Evolutionary conservation across 257 asterid genomes (phyloP).

Genomic region (Solanum ahanhuiri): DNA sequence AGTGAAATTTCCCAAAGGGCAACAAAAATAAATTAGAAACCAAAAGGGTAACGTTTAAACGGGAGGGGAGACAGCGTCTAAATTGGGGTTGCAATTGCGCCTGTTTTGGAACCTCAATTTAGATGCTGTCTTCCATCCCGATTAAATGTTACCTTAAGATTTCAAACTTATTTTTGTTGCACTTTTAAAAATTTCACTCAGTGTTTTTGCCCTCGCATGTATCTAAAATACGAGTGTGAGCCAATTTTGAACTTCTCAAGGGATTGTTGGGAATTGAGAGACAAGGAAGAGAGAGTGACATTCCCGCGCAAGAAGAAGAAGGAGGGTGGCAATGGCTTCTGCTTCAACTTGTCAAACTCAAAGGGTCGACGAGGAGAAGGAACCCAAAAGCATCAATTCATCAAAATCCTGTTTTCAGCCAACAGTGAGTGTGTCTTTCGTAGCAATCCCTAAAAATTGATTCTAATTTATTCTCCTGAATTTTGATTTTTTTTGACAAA

Average conservation of each 20-base stretch:
- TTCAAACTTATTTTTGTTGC: too few relatives aligned
- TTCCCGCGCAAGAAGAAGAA: background rate
- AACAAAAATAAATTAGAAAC: too few relatives aligned
- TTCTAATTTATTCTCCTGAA: background rate
- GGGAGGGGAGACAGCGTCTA: too few relatives aligned
- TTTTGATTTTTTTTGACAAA: background rate
- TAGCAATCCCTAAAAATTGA: background rate
- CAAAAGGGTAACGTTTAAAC: too few relatives aligned
- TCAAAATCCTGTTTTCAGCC: slow-evolving; percentile 30
- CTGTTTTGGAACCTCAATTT: too few relatives aligned
- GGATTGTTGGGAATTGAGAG: background rate
- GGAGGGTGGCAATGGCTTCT: slow-evolving; percentile 6
- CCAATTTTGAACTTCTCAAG: too few relatives aligned
- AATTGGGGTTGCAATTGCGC: too few relatives aligned
- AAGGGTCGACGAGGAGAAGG: background rate
- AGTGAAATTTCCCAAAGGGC: fast-evolving
- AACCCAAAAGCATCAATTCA: background rate
- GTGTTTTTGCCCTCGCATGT: too few relatives aligned
- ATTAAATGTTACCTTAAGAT: too few relatives aligned
- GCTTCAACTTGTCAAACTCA: background rate
- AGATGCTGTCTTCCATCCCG: fast-evolving
- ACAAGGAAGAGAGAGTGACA: background rate
- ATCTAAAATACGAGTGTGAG: background rate
- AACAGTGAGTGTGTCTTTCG: slow-evolving; percentile 24
- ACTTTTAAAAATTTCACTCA: too few relatives aligned